These are phyloP conservation scores for Claviceps sorghi DNA, from an alignment of 2,329 filamentous ascomycete species.

Conservation along the genomic window DNA sequence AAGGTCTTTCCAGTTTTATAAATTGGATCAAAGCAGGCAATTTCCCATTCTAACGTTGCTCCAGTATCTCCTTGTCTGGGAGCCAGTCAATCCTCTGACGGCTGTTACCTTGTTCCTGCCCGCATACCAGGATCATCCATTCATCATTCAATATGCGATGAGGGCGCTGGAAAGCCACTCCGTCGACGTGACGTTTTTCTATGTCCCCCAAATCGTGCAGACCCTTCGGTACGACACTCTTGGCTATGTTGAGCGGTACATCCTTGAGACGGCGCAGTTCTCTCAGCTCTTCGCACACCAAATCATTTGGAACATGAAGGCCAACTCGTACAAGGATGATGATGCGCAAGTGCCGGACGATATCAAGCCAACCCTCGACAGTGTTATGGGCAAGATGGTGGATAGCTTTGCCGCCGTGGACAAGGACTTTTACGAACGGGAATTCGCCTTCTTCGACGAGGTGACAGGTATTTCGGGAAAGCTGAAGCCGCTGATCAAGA, in stretches of 20 bases:
- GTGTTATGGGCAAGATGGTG: conserved; percentile 74
- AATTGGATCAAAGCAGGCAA: not conserved
- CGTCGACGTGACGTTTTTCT: conserved; percentile 97
- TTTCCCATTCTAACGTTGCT: conserved; percentile 6
- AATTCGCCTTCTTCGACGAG: conserved; percentile 97
- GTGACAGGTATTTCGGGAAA: conserved; percentile 93
- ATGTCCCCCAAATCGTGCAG: conserved; percentile 96
- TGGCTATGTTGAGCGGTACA: conserved; percentile 92
- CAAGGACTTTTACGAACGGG: conserved; percentile 75
- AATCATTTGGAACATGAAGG: conserved; percentile 99
- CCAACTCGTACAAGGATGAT: conserved; percentile 95
- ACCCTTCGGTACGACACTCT: conserved; percentile 82
- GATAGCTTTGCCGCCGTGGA: conserved; percentile 68
- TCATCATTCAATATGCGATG: conserved; percentile 93
- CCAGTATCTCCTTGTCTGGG: conserved; percentile 84
- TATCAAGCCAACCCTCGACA: conserved; percentile 86
- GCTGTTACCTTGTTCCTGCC: conserved; percentile 90
- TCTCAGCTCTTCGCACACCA: conserved; percentile 98
- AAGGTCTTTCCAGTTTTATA: conserved; percentile 7
- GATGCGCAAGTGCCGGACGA: conserved; percentile 78
- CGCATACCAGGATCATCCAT: conserved; percentile 78
- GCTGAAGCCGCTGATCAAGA: conserved; percentile 83
- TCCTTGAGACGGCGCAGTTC: conserved; percentile 89
- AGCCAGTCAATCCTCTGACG: conserved; percentile 79
- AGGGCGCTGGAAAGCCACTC: conserved; percentile 84